Evolutionary conservation across 1,139 yeast genomes (phyloP), one percentile per base, ranked within the genome.

Genomic region (Diutina mesorugosa): DNA sequence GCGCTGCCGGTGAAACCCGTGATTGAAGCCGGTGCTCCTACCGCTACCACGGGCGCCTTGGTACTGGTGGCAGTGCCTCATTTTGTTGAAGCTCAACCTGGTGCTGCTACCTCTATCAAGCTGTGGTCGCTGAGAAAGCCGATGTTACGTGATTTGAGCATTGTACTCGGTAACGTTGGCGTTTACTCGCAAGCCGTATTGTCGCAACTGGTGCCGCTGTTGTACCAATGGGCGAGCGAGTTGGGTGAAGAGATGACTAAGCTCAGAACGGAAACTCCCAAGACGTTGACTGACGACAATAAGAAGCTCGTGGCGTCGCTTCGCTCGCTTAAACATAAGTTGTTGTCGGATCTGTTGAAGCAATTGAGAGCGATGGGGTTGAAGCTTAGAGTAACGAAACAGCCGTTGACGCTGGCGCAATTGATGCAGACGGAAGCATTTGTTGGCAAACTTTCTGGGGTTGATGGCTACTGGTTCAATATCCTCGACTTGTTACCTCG

Each of bases 401-500:
- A 87, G 61, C 72, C 79, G 3, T 90, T 89, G 66, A 72, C 81
- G 0, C 78, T 88, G 6, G 80, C 87, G 6, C 84, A 84, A 54
- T 68, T 79, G 46, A 77, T 91, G 41, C 79, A 87, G 1, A 76
- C 78, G 10, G 71, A 71, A 9, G 71, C 85, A 1, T 76, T 88
- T 55, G 66, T 67, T 3, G 71, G 65, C 0, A 57, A 61, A 6
- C 64, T 81, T 48, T 72, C 72, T n/a, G 78, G 77, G 1, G 68
- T 73, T 55, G 96, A 90, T 65, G 68, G 67, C 0, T 79, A 79
- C 63, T 90, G 83, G 68, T 88, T 80, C 72, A 77, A 87, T 59
- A 70, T 89, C 21, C 69, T 93, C 57, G 99, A 93, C 63, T 67
- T 90, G 55, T 70, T 91, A 50, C 98, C 98, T 7, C 77, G 93